Evolutionary conservation across 1,139 yeast genomes (phyloP).

Genomic region (Ogataea hybrid): DNA sequence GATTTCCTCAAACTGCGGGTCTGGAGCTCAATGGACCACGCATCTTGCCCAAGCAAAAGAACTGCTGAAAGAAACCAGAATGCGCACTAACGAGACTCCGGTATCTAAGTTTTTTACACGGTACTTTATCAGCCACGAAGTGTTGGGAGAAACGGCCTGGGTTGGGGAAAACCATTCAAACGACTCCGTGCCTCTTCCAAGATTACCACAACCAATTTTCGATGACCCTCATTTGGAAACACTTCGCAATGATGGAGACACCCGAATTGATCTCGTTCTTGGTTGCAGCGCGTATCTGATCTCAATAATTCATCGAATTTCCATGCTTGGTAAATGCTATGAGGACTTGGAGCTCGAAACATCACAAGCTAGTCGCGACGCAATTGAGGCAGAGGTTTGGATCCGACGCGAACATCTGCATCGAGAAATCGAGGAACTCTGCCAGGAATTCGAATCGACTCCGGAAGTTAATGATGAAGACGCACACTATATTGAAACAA

Average conservation of each 20-base stretch:
- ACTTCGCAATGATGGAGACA: constrained; percentile 34
- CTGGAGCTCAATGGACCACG: constrained; percentile 34
- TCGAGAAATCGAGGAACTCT: constrained; percentile 24
- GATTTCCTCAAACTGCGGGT: constrained; percentile 39
- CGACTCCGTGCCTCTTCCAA: not conserved
- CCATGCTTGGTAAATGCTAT: constrained; percentile 36
- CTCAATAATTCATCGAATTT: constrained; percentile 35
- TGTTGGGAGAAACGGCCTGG: constrained; percentile 43
- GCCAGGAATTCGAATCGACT: constrained; percentile 26
- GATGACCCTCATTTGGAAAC: constrained; percentile 18
- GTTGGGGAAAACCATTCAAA: constrained; percentile 7
- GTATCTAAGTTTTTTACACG: constrained; percentile 35
- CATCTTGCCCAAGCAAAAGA: constrained; percentile 35
- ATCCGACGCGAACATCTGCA: constrained; percentile 27
- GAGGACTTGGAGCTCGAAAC: constrained; percentile 34
- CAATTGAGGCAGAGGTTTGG: constrained; percentile 26
- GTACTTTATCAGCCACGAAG: constrained; percentile 40
- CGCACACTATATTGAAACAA: constrained; percentile 12
- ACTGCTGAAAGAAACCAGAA: constrained; percentile 18
- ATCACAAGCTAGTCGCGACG: constrained; percentile 12
- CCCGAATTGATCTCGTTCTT: constrained; percentile 36
- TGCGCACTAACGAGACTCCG: constrained; percentile 27
- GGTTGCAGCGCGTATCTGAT: constrained; percentile 40
- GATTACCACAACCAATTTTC: not conserved
- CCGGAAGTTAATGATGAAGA: not conserved